Conservation (phyloP, 768 basidiomycete species). For the Boletus pseudo-olivaceus region DNA sequence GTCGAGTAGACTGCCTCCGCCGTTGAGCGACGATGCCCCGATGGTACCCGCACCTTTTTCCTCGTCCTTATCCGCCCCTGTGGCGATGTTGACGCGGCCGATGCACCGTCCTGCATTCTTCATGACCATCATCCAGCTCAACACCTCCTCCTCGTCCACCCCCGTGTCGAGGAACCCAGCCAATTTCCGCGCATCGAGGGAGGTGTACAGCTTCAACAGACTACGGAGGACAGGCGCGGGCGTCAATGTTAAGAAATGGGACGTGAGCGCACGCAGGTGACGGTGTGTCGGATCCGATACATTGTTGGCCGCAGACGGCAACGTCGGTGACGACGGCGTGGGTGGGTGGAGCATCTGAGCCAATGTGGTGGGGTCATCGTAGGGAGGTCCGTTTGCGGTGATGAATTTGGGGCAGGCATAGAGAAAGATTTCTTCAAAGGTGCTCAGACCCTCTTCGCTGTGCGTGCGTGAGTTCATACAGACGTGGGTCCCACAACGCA, state of each 20-base stretch:
- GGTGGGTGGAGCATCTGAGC: conserved; percentile 42
- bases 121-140: conserved; percentile 96
- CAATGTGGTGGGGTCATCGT: conserved; percentile 72
- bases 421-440: conserved; percentile 63
- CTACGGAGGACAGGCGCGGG: conserved; percentile 84
- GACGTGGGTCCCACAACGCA: neutral
- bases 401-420: conserved; percentile 98
- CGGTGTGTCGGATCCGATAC: conserved; percentile 70
- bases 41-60: conserved; percentile 12
- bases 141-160: conserved; percentile 87
- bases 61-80: conserved; percentile 44
- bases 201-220: conserved; percentile 94
- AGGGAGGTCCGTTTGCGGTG: conserved; percentile 89
- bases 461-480: neutral
- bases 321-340: conserved; percentile 33
- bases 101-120: conserved; percentile 82
- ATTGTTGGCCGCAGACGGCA: conserved; percentile 19
- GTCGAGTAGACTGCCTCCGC: conserved; percentile 60
- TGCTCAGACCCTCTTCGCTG: conserved; percentile 63
- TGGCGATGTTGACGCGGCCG: conserved; percentile 38
- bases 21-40: conserved; percentile 10
- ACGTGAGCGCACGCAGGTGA: conserved; percentile 80
- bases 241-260: conserved; percentile 71
- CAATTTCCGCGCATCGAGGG: conserved; percentile 86
- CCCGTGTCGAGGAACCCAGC: conserved; percentile 77